phyloP scores from a whole-genome alignment of 768 basidiomycete species.

The Lactarius trivialis region DNA sequence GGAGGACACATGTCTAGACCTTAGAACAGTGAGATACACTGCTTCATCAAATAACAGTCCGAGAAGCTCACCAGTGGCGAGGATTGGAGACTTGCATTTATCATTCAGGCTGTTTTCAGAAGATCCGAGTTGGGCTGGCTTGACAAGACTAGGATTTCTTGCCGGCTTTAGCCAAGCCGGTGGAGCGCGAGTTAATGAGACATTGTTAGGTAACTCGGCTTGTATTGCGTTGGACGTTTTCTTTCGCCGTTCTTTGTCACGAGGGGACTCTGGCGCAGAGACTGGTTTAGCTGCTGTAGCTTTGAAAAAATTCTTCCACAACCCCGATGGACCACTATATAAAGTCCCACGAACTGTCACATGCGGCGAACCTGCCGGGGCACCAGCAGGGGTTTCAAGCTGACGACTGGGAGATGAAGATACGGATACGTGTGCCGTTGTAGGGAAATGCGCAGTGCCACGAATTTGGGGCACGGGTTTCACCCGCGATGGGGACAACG shows the following conservation, averaged over 20 bases:
- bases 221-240: not conserved
- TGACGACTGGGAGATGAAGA: conserved; percentile 2
- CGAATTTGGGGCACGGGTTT: not conserved
- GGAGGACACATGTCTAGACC: not conserved
- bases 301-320: conserved; percentile 17
- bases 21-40: not conserved
- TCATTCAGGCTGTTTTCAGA: not conserved
- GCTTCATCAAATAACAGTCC: not conserved
- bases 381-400: not conserved
- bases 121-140: not conserved
- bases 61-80: not conserved
- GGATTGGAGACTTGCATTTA: not conserved
- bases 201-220: not conserved
- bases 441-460: not conserved
- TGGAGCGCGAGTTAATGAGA: not conserved
- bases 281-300: not conserved
- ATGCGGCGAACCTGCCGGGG: not conserved
- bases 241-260: not conserved
- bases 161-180: not conserved
- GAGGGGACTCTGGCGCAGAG: not conserved
- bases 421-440: not conserved
- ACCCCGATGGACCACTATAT: conserved; percentile 14
- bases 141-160: not conserved
- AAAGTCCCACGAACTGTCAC: conserved; percentile 14
- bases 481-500: not conserved